Conservation (phyloP, 805 yeast genomes). For the Lipomyces mesembrius region DNA sequence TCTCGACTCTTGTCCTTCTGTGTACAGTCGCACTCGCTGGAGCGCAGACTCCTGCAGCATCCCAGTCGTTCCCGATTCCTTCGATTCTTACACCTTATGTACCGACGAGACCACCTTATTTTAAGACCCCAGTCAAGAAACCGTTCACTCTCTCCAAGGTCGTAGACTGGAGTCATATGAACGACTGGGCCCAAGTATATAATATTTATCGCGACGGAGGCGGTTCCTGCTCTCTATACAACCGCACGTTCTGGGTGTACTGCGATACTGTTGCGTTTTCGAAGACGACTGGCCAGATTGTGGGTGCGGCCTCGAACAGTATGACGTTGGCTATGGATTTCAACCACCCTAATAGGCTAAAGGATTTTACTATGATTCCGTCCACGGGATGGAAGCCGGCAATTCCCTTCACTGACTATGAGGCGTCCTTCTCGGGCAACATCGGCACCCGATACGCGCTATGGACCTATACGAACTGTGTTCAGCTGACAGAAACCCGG, state of each 20-base stretch:
- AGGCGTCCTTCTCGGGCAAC: neutral
- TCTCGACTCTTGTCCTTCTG: neutral
- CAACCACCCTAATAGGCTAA: constrained; percentile 7
- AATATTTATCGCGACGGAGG: constrained; percentile 26
- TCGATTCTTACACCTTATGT: neutral
- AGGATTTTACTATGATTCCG: constrained; percentile 15
- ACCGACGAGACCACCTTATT: constrained; percentile 7
- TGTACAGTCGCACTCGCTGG: neutral
- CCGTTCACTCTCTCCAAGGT: neutral
- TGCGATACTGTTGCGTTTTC: constrained; percentile 7
- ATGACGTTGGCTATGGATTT: constrained; percentile 8
- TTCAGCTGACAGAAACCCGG: constrained; percentile 5
- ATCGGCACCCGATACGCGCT: constrained; percentile 14
- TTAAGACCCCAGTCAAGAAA: neutral
- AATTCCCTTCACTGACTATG: constrained; percentile 18
- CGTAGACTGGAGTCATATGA: constrained; percentile 4
- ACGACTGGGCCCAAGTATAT: constrained; percentile 11
- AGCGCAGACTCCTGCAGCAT: constrained; percentile 6
- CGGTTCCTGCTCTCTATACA: constrained; percentile 17
- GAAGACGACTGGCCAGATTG: constrained; percentile 7
- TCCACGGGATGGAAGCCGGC: constrained; percentile 11
- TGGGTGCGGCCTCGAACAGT: constrained; percentile 16
- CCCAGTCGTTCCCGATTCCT: constrained; percentile 13
- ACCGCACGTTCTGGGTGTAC: constrained; percentile 23
- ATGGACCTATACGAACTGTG: constrained; percentile 29